Percentiles rank a stretch among this genome's conserved stretches.
Conservation (phyloP, 306 rosid genomes). For the cucumber (Cucumis sativus) region Cucumber_9930_V3 NC_026658.2:17221001-17221500, state of each 20-base stretch:
- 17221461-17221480: constrained; percentile 62
- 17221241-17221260: constrained; percentile 51
- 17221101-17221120: constrained; percentile 38
- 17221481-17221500: constrained; percentile 53
- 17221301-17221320: constrained; percentile 66
- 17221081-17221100: constrained; percentile 12
- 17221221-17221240: constrained; percentile 82
- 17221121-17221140: constrained; percentile 54
- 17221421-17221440: constrained; percentile 58
- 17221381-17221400: constrained; percentile 43
- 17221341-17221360: constrained; percentile 44
- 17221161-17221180: constrained; percentile 71
- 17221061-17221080: constrained; percentile 14
- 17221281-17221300: constrained; percentile 20
- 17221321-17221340: constrained; percentile 63
- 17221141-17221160: constrained; percentile 72
- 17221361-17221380: constrained; percentile 55
- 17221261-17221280: constrained; percentile 31
- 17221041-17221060: background rate
- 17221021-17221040: constrained; percentile 13
- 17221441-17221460: constrained; percentile 72
- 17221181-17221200: constrained; percentile 43
- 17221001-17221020: background rate
- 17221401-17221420: constrained; percentile 24
- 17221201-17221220: constrained; percentile 59